A percentile compares a stretch with the other conserved stretches of the same genome.
Conservation (phyloP, 2,329 filamentous ascomycete species). For the Sordariomycetes sp. region DNA sequence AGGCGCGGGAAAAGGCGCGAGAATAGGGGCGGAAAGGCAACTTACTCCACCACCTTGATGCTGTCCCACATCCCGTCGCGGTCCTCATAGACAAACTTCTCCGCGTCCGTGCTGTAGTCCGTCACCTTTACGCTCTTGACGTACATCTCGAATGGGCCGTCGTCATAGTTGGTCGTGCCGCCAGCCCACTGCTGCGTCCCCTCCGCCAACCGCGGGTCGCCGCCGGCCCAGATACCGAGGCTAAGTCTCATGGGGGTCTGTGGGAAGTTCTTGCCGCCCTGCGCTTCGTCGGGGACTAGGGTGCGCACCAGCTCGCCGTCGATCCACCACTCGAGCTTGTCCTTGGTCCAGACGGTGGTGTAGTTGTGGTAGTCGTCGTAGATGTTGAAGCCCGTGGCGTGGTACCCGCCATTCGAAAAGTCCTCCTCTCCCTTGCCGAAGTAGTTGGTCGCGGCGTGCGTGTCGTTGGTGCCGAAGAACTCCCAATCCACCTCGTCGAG, state of each 20-base stretch:
- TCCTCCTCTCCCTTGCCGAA: slow-evolving; percentile 60
- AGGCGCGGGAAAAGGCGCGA: too few relatives aligned
- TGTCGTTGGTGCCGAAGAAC: slow-evolving; percentile 55
- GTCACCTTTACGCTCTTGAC: slow-evolving; percentile 45
- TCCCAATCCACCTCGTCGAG: slow-evolving; percentile 86
- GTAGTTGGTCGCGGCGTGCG: slow-evolving; percentile 58
- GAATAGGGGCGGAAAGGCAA: slow-evolving; percentile 6
- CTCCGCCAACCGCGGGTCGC: slow-evolving; percentile 38
- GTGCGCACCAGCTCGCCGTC: slow-evolving; percentile 54
- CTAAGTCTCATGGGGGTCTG: slow-evolving; percentile 65
- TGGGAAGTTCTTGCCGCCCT: slow-evolving; percentile 51
- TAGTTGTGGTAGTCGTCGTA: slow-evolving; percentile 60
- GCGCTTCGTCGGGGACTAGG: slow-evolving; percentile 45
- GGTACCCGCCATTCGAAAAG: slow-evolving; percentile 47
- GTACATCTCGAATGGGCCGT: slow-evolving; percentile 61
- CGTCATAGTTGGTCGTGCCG: slow-evolving; percentile 50
- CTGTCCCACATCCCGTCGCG: slow-evolving; percentile 47
- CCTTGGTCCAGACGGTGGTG: slow-evolving; percentile 59
- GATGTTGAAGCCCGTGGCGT: slow-evolving; percentile 37
- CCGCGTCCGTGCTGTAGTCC: slow-evolving; percentile 43
- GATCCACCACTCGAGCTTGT: slow-evolving; percentile 54
- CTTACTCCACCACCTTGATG: slow-evolving; percentile 44
- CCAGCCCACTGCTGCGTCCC: slow-evolving; percentile 58
- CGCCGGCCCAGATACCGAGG: slow-evolving; percentile 53
- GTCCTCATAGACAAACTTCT: slow-evolving; percentile 54